Evolutionary conservation across 1,139 yeast genomes (phyloP), one percentile per base, ranked within the genome.

Genomic region (Pichia sp.): DNA sequence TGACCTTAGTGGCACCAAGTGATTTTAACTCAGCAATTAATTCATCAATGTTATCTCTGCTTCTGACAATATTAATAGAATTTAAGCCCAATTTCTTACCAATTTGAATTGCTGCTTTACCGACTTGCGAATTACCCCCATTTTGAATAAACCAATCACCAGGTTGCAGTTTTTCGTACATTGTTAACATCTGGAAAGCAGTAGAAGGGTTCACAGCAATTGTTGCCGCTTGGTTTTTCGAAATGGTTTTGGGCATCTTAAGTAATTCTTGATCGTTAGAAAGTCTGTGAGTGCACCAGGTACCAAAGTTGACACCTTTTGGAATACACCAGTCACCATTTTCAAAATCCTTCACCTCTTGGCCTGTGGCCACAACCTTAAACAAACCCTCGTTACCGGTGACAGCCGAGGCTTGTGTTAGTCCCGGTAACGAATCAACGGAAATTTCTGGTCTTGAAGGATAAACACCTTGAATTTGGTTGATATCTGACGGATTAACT

Each of bases 111-210:
- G 95, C 97, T 53, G 85, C 83, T 55, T 88, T 81, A n/a, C 97
- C 96, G 10, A 92, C 98, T 27, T 95, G 95, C 6, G 96, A 86
- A 54, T 87, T 92, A 37, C 96, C 97, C 36, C 97, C 98, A 59
- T 92, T 92, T 65, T 92, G 98, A 52, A 94, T 80, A 55, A 92
- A 77, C 96, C 96, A 94, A 63, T 92, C 97, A 9, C 90, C 92
- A 3, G 79, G 71, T 39, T 63, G 59, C 49, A 65, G 46, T 33
- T 61, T 56, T 41, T 72, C 75, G 60, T 77, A 86, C 61, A 81
- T 76, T 29, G 82, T 81, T 50, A 92, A 81, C 85, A 94, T 76
- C 64, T 87, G 86, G 58, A 80, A 86, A 0, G 98, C 98, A 7
- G 97, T 86, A 48, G 85, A 75, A 3, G 98, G 97, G 61, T 92